Base-by-base conservation (phyloP, 129 eudicot species). In the Dittrichia graveolens region DNA sequence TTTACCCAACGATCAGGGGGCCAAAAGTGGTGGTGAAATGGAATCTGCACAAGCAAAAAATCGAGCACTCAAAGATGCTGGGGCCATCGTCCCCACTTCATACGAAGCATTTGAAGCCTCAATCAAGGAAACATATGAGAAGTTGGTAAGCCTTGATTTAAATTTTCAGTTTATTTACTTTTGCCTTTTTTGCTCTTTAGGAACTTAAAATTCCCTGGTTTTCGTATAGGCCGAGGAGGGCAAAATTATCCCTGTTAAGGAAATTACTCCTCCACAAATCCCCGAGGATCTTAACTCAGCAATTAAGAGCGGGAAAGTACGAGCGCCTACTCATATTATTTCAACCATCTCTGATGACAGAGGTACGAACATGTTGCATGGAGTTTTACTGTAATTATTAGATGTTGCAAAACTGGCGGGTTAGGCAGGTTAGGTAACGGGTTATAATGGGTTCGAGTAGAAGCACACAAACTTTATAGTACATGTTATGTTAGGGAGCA, bases 11-110 rank as follows among this genome's bases (percentile, higher is more conserved):
- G 41, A 68, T 14, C 61, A 91, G 99, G 99, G 99, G 14, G 97
- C 96, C 50, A 94, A 90, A 86, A 94, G 96, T 84, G 97, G 97
- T 10, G 96, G 99, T 63, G 96, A 90, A 78, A 78, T 94, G 93
- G 99, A 94, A 74, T 94, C 99, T 40, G 99, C 97, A 77, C 97
- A 94, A 79, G 99, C 99, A 45, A 94, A 90, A 77, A 94, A 94
- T 82, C 85, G 84, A 83, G 99, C 99, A 83, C 91, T 94, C 34
- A 78, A 70, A 48, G 97, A 90, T 12, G 97, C 97, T 0, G 99
- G 97, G 53, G 99, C 99, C 4, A 80, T 85, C 49, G 97, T 94
- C 57, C 99, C 99, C 75, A 91, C 95, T 43, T 94, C 99, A 13
- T 94, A 60, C 38, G 99, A 94, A 81, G 91, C 96, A 61, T 88